Conservation (phyloP, 202 grass and related monocot species). For the Hordeum pubiflorum region DNA sequence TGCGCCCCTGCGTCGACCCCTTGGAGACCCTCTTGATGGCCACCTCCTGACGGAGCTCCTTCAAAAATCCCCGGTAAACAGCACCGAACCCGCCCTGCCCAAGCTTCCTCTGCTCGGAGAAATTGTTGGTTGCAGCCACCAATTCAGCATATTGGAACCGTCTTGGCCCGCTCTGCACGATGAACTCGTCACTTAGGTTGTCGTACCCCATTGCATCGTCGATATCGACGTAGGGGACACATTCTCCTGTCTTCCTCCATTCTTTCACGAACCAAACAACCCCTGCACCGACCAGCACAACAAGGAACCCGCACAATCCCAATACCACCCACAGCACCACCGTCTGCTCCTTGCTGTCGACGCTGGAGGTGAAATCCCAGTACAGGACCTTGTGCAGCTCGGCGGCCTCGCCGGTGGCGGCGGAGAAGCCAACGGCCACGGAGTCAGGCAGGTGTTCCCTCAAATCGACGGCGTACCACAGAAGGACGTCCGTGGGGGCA, state of each 20-base stretch:
- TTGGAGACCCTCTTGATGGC: slow-evolving; percentile 68
- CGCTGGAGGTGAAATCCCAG: slow-evolving; percentile 71
- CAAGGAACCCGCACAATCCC: slow-evolving; percentile 13
- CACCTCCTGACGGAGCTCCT: slow-evolving; percentile 45
- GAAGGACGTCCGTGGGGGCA: slow-evolving; percentile 11
- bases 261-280: slow-evolving; percentile 42
- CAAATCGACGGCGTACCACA: slow-evolving; percentile 52
- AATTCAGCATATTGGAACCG: slow-evolving; percentile 48
- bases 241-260: slow-evolving; percentile 30
- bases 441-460: slow-evolving; percentile 39
- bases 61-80: slow-evolving; percentile 60
- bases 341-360: slow-evolving; percentile 36
- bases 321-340: slow-evolving; percentile 36
- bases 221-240: slow-evolving; percentile 22
- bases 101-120: slow-evolving; percentile 65
- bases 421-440: slow-evolving; percentile 64
- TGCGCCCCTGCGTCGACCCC: slow-evolving; percentile 56
- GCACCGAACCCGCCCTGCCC: slow-evolving; percentile 74
- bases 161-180: slow-evolving; percentile 46
- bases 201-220: slow-evolving; percentile 39
- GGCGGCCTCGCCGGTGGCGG: slow-evolving; percentile 46
- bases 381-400: slow-evolving; percentile 66
- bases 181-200: slow-evolving; percentile 45
- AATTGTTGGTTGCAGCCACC: slow-evolving; percentile 52
- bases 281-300: slow-evolving; percentile 25